These are phyloP conservation scores for Hanseniaspora lachancei DNA, from an alignment of 805 yeast genomes.

Conservation along the genomic window DNA sequence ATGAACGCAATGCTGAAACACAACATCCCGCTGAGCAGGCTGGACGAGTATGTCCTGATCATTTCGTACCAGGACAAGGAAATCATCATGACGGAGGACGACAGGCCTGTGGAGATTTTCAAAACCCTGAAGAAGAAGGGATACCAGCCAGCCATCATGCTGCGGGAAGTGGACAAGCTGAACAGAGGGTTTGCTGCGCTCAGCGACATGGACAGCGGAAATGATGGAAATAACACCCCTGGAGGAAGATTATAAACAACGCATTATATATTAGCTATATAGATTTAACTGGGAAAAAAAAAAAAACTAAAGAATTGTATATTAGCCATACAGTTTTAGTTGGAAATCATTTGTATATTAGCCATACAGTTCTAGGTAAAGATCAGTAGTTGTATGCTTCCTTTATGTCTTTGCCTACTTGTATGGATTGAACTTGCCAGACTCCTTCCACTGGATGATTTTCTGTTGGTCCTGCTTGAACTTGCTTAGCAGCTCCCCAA, in stretches of 20 bases:
- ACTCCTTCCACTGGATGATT: slow-evolving; percentile 64
- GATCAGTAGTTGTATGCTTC: too few relatives aligned
- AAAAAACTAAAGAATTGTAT: not conserved
- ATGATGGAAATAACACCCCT: slow-evolving; percentile 15
- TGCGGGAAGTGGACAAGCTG: slow-evolving; percentile 62
- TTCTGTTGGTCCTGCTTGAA: slow-evolving; percentile 86
- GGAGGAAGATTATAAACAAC: slow-evolving; percentile 15
- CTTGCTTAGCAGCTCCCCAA: slow-evolving; percentile 70
- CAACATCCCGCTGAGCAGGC: slow-evolving; percentile 60
- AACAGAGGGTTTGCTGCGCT: not conserved
- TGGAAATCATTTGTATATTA: too few relatives aligned
- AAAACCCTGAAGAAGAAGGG: slow-evolving; percentile 78
- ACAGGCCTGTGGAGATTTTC: slow-evolving; percentile 75
- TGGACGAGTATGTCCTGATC: slow-evolving; percentile 79
- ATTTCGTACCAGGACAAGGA: slow-evolving; percentile 88
- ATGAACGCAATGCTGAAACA: slow-evolving; percentile 84
- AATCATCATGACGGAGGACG: slow-evolving; percentile 66
- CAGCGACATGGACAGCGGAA: slow-evolving; percentile 14
- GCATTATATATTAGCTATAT: not conserved
- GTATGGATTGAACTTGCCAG: slow-evolving; percentile 76
- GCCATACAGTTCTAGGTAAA: too few relatives aligned
- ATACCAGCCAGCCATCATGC: slow-evolving; percentile 81
- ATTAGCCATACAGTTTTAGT: too few relatives aligned
- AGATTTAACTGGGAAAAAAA: too few relatives aligned
- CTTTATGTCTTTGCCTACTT: too few relatives aligned